Conservation (phyloP, 202 grass and related monocot species). For the Panicum virgatum region DNA sequence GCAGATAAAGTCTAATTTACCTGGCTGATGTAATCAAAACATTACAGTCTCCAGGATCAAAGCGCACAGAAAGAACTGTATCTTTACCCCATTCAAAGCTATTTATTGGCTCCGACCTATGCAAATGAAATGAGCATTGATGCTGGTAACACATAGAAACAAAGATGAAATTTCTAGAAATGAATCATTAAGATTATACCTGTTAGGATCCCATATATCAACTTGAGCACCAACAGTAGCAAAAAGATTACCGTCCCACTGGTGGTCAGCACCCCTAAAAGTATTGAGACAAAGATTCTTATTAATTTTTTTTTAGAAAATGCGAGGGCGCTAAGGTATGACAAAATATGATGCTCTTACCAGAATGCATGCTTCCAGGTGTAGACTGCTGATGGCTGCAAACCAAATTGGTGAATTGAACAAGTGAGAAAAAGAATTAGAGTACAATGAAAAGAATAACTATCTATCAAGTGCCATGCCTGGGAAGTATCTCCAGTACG, state of each 20-base stretch:
- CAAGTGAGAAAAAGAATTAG: constrained; percentile 29
- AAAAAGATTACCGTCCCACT: constrained; percentile 88
- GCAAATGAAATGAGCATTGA: constrained; percentile 13
- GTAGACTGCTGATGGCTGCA: constrained; percentile 75
- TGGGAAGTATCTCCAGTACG: constrained; percentile 51
- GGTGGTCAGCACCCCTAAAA: constrained; percentile 88
- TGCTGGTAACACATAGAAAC: constrained; percentile 3
- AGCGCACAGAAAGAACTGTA: constrained; percentile 76
- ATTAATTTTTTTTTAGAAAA: background rate
- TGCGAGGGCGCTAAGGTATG: background rate
- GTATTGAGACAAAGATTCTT: constrained; percentile 15
- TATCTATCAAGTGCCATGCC: constrained; percentile 45
- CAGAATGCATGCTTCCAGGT: constrained; percentile 97
- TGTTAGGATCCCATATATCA: constrained; percentile 99
- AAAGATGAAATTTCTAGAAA: constrained; percentile 9
- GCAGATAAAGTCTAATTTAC: constrained; percentile 49
- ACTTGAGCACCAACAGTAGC: constrained; percentile 94
- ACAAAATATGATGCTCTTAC: constrained; percentile 41
- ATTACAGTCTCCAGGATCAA: constrained; percentile 93
- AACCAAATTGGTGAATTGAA: constrained; percentile 30
- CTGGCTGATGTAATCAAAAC: constrained; percentile 76
- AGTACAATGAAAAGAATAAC: constrained; percentile 10
- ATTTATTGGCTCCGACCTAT: constrained; percentile 90
- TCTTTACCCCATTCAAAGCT: constrained; percentile 94
- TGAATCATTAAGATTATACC: constrained; percentile 51